phyloP scores from a whole-genome alignment of 208 protist species.

The Trypanosoma avium region DNA sequence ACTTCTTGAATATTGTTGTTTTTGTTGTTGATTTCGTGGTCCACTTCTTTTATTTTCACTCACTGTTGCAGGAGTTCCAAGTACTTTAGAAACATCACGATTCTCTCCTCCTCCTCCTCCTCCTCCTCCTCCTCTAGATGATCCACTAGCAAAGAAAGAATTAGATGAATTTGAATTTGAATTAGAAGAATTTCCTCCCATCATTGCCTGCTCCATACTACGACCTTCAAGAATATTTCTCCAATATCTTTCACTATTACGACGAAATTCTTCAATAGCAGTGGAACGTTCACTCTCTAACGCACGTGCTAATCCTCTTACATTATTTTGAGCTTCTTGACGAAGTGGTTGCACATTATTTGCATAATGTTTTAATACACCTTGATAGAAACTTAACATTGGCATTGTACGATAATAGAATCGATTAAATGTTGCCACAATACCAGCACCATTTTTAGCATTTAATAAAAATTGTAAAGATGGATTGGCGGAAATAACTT shows the following conservation, averaged over 20 bases:
- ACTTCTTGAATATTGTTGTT: slow-evolving; percentile 19
- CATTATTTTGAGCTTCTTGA: slow-evolving; percentile 47
- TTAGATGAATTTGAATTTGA: neutral
- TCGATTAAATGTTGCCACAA: slow-evolving; percentile 77
- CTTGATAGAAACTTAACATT: slow-evolving; percentile 74
- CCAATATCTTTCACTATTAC: slow-evolving; percentile 89
- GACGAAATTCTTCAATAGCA: slow-evolving; percentile 82
- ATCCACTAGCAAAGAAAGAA: neutral
- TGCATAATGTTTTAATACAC: slow-evolving; percentile 48
- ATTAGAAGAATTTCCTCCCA: neutral
- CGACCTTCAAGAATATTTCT: slow-evolving; percentile 76
- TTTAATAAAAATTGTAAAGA: slow-evolving; percentile 53
- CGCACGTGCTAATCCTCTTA: slow-evolving; percentile 40
- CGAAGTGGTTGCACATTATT: slow-evolving; percentile 29
- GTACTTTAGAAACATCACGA: neutral
- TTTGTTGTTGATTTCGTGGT: slow-evolving; percentile 9
- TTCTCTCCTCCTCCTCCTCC: neutral
- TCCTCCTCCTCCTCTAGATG: neutral
- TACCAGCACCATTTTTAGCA: slow-evolving; percentile 17
- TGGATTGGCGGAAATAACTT: slow-evolving; percentile 51
- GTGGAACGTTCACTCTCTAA: slow-evolving; percentile 61
- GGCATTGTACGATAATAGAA: slow-evolving; percentile 78
- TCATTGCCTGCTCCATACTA: slow-evolving; percentile 39
- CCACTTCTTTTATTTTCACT: neutral
- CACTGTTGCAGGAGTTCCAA: slow-evolving; percentile 13